Evolutionary conservation across 2,329 filamentous ascomycete species (phyloP).

Genomic region (Penicillium sp.): DNA sequence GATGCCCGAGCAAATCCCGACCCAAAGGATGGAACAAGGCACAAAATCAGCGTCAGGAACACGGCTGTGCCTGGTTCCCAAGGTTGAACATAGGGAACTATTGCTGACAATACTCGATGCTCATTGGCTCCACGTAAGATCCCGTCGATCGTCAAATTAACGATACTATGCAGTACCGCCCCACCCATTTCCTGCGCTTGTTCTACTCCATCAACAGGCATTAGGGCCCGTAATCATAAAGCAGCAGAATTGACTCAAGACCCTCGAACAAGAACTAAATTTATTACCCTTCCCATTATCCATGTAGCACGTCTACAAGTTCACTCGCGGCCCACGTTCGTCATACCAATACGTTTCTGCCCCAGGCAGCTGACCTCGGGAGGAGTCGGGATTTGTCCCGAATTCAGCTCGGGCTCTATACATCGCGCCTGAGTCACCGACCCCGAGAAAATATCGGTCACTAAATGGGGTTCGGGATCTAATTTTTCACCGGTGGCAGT

Average conservation of each 20-base stretch:
- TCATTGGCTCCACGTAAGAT: conserved; percentile 6
- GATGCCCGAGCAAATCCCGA: conserved; percentile 6
- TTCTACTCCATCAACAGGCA: not conserved
- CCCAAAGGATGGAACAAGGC: not conserved
- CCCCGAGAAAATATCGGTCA: conserved; percentile 15
- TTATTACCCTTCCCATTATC: conserved; percentile 33
- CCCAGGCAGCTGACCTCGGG: conserved; percentile 29
- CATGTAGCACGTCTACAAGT: not conserved
- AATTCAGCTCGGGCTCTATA: conserved; percentile 3
- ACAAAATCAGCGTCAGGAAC: not conserved
- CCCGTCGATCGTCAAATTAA: conserved; percentile 2
- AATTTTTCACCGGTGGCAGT: conserved; percentile 2
- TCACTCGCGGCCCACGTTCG: not conserved
- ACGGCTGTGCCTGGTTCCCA: conserved; percentile 11
- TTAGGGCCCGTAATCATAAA: not conserved
- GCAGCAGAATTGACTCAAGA: not conserved
- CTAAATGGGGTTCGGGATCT: not conserved
- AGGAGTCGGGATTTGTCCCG: conserved; percentile 18
- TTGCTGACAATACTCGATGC: conserved; percentile 11
- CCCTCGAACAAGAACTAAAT: conserved; percentile 27
- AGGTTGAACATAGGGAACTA: not conserved
- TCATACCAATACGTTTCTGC: not conserved
- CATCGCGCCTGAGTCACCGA: conserved; percentile 8
- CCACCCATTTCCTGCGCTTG: not conserved
- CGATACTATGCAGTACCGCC: not conserved